A percentile compares a stretch with the other conserved stretches of the same genome.
Conservation (phyloP, 441 rosid genomes). For the Omphalea diandra region DNA sequence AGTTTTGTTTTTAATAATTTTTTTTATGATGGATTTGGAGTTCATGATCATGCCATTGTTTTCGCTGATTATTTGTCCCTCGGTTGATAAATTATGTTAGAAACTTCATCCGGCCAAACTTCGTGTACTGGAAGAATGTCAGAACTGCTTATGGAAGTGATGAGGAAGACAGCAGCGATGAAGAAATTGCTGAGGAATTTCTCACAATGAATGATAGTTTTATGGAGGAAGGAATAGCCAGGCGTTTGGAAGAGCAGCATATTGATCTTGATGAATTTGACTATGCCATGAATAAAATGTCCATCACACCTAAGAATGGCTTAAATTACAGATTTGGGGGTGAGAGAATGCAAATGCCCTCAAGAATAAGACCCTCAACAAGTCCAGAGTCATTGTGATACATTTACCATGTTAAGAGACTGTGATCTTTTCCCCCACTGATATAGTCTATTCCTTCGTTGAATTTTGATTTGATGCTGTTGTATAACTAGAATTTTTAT, state of each 20-base stretch:
- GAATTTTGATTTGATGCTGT: background rate
- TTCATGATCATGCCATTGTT: background rate
- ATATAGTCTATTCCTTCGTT: too few species aligned
- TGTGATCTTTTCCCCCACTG: too few species aligned
- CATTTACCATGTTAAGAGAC: background rate
- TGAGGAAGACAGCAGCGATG: conserved; percentile 48
- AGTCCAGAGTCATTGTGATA: conserved; percentile 61
- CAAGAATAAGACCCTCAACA: conserved; percentile 66
- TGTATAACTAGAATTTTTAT: background rate
- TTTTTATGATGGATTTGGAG: too few species aligned
- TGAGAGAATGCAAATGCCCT: conserved; percentile 56
- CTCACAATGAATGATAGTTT: conserved; percentile 27
- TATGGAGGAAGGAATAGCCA: conserved; percentile 39
- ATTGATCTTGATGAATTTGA: conserved; percentile 49
- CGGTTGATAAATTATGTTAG: conserved; percentile 14
- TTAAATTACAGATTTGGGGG: conserved; percentile 34
- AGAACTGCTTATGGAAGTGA: conserved; percentile 40
- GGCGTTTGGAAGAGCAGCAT: conserved; percentile 18
- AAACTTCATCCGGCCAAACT: conserved; percentile 55
- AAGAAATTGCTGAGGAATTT: conserved; percentile 41
- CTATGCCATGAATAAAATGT: conserved; percentile 57
- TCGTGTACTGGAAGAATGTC: conserved; percentile 68
- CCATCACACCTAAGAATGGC: conserved; percentile 57
- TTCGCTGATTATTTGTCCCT: background rate
- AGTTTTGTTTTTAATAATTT: too few species aligned